These are phyloP conservation scores for Blastomyces emzantsi DNA, from an alignment of 2,329 filamentous ascomycete species.

Conservation along the genomic window DNA sequence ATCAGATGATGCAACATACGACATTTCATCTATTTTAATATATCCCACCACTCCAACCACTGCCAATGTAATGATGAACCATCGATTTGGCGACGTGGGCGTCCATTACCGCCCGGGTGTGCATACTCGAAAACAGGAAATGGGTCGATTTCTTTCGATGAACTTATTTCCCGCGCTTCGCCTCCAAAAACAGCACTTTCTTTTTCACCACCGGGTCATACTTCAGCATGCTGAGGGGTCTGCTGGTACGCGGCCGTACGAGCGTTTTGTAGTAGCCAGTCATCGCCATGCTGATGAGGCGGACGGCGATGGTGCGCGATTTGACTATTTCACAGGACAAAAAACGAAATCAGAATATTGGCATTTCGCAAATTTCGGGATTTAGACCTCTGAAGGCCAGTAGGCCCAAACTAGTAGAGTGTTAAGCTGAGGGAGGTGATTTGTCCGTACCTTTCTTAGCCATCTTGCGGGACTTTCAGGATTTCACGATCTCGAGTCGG, in stretches of 20 bases:
- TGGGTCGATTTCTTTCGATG: not conserved
- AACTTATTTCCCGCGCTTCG: constrained; percentile 56
- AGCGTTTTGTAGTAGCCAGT: constrained; percentile 96
- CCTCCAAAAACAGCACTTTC: constrained; percentile 91
- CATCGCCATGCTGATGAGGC: constrained; percentile 96
- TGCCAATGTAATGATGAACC: not conserved
- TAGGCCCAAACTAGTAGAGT: not conserved
- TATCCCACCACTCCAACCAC: not conserved
- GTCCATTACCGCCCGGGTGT: not conserved
- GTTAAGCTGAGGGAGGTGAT: constrained; percentile 8
- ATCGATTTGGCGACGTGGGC: not conserved
- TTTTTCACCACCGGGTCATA: constrained; percentile 97
- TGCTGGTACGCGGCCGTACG: constrained; percentile 66
- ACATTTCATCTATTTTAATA: not conserved
- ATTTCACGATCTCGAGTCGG: not conserved
- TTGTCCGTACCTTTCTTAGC: constrained; percentile 38
- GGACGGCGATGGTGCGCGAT: constrained; percentile 84
- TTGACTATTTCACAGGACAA: constrained; percentile 31
- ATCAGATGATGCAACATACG: not conserved
- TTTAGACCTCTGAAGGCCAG: constrained; percentile 2
- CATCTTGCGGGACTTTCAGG: constrained; percentile 22
- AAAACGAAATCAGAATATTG: constrained; percentile 8
- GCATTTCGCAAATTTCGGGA: constrained; percentile 1
- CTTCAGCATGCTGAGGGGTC: constrained; percentile 94
- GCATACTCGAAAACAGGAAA: not conserved